Evolutionary conservation across 306 rosid species (phyloP).

Genomic region (Senna tora): DNA sequence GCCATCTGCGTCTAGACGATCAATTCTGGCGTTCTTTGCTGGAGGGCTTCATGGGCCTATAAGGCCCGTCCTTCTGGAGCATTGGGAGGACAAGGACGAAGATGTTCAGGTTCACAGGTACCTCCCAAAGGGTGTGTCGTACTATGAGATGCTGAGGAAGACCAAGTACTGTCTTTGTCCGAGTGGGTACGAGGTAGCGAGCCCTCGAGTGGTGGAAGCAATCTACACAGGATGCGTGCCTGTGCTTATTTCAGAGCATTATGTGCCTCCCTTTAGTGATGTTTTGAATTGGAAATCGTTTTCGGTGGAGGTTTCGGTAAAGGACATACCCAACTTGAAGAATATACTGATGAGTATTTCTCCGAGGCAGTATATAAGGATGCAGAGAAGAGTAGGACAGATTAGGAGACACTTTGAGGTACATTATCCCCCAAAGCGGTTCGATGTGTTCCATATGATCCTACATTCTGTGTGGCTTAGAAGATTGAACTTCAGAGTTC

Average conservation of each 20-base stretch:
- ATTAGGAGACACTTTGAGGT: constrained; percentile 84
- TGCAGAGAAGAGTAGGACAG: constrained; percentile 76
- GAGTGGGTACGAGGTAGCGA: constrained; percentile 95
- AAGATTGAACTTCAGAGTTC: constrained; percentile 70
- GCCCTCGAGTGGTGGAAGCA: constrained; percentile 91
- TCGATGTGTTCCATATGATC: constrained; percentile 85
- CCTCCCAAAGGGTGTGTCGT: constrained; percentile 80
- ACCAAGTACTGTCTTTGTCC: constrained; percentile 92
- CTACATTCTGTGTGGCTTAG: constrained; percentile 95
- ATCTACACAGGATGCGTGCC: constrained; percentile 94
- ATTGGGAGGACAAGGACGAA: constrained; percentile 82
- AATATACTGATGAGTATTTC: constrained; percentile 63
- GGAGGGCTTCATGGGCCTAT: constrained; percentile 85
- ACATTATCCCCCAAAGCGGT: constrained; percentile 76
- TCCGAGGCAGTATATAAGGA: constrained; percentile 68
- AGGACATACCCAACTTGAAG: constrained; percentile 81
- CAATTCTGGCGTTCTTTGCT: constrained; percentile 77
- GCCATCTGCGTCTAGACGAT: constrained; percentile 72
- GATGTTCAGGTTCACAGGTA: constrained; percentile 69
- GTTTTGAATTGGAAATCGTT: constrained; percentile 89
- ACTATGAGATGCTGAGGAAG: constrained; percentile 75
- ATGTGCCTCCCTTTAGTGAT: constrained; percentile 83
- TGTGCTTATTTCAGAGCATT: constrained; percentile 77
- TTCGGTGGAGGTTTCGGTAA: constrained; percentile 71
- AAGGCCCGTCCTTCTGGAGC: constrained; percentile 70